Evolutionary conservation across 148 eudicot genomes (phyloP).

Genomic region (Arbutus unedo): DNA sequence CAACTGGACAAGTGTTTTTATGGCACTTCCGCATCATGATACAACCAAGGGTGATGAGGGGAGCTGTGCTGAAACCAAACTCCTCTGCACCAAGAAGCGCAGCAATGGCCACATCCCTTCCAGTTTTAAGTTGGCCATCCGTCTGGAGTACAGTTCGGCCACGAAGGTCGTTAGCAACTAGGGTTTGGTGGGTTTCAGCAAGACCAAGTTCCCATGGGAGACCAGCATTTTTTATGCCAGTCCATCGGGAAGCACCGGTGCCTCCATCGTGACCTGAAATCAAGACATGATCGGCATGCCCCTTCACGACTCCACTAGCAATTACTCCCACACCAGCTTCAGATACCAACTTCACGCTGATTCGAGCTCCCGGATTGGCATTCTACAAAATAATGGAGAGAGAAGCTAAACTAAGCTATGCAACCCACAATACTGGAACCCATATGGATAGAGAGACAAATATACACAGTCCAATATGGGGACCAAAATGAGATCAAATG

Average conservation of each 20-base stretch:
- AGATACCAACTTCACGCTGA: constrained; percentile 93
- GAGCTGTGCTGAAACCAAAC: constrained; percentile 99
- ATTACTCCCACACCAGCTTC: constrained; percentile 99
- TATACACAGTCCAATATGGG: neutral
- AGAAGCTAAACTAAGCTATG: constrained; percentile 5
- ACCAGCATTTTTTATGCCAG: constrained; percentile 97
- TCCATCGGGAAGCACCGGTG: constrained; percentile 98
- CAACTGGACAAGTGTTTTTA: constrained; percentile 97
- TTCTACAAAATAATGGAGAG: constrained; percentile 40
- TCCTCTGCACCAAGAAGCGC: constrained; percentile 99
- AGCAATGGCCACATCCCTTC: constrained; percentile 95
- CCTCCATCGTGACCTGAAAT: constrained; percentile 99
- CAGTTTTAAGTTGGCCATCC: constrained; percentile 94
- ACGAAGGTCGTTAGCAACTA: constrained; percentile 95
- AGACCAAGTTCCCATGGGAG: constrained; percentile 99
- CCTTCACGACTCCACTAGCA: constrained; percentile 96
- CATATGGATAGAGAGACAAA: constrained; percentile 35
- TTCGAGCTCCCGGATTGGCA: constrained; percentile 89
- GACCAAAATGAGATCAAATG: neutral
- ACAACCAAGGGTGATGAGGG: constrained; percentile 93
- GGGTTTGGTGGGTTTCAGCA: constrained; percentile 97
- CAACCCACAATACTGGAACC: neutral
- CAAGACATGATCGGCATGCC: constrained; percentile 93
- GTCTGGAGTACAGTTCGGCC: constrained; percentile 90
- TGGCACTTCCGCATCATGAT: constrained; percentile 99